phyloP scores from a whole-genome alignment of 1,139 yeast species.

The Zygosaccharomyces pseudobailii region DNA sequence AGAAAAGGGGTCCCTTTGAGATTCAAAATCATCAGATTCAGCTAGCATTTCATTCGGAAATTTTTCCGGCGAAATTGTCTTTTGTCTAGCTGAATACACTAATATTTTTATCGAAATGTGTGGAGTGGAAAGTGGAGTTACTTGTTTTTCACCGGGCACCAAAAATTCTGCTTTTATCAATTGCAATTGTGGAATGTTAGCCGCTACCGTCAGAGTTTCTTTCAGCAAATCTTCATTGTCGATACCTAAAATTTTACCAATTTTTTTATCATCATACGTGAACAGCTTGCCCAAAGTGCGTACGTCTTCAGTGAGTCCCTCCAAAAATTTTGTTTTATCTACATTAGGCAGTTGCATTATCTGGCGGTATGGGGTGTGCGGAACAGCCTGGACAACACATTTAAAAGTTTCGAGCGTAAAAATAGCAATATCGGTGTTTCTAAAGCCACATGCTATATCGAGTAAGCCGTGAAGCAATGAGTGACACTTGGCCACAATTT shows the following conservation, averaged over 20 bases:
- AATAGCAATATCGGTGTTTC: constrained; percentile 60
- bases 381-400: constrained; percentile 73
- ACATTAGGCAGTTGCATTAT: constrained; percentile 79
- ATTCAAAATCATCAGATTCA: constrained; percentile 57
- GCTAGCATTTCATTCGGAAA: constrained; percentile 39
- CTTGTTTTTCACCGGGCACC: constrained; percentile 79
- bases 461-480: constrained; percentile 65
- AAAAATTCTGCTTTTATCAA: constrained; percentile 67
- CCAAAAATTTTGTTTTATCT: constrained; percentile 35
- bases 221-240: constrained; percentile 43
- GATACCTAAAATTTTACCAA: constrained; percentile 54
- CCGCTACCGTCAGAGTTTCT: constrained; percentile 55
- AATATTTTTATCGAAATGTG: constrained; percentile 73
- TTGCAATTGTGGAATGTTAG: constrained; percentile 63
- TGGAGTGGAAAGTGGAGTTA: constrained; percentile 71
- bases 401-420: constrained; percentile 66
- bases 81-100: constrained; percentile 65
- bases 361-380: constrained; percentile 53
- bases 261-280: constrained; percentile 51
- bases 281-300: constrained; percentile 65
- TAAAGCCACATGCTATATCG: constrained; percentile 77
- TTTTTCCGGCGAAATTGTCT: constrained; percentile 32
- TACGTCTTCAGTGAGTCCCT: constrained; percentile 42
- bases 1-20: constrained; percentile 65
- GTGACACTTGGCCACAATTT: constrained; percentile 61